Evolutionary conservation across 2,329 filamentous ascomycete species (phyloP), one percentile per base, ranked within the genome.

Genomic region (Trichoderma gracile): DNA sequence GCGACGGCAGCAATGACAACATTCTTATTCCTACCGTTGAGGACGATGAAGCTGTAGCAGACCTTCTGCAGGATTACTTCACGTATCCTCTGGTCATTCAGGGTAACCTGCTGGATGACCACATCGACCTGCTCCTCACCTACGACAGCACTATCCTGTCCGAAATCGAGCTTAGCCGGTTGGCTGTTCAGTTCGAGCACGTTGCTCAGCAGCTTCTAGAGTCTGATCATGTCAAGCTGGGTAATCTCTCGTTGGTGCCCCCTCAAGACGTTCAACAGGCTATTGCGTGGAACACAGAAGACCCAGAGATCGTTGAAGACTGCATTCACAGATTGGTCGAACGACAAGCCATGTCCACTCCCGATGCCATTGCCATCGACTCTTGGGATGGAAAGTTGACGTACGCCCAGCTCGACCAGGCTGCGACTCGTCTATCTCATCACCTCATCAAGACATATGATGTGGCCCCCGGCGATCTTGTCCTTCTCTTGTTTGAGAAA

Each of bases 311-410:
- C 8, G 38, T 65, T 21, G 55, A 65, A 33, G 45, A 65, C 12
- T 65, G 38, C 15, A 42, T 61, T 2, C 63, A 65, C 27, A 43
- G 23, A 1, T 9, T 65, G 10, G 17, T 65, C 19, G 55, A 33
- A 79, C 78, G 2, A 75, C 75, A 47, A 64, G 71, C 2, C 70
- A 3, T 7, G 10, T 25, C 38, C 5, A 21, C 21, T 7, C 63
- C 63, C 14, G 27, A 65, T 2, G 43, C 63, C 9, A 5, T 45
- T 10, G 63, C 63, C 12, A 43, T 65, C 10, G 45, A 53, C 58
- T 40, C 63, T n/a, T 65, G 56, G 47, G 58, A 67, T 21, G 59
- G 58, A 12, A 17, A 25, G 12, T 21, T 67, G 9, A 65, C 63
- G 0, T 68, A 68, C 23, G 49, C 46, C 8, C 43, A 66, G 7